Conservation (phyloP, 225 moss, liverwort and hornwort species). For the Asterella californica region DNA sequence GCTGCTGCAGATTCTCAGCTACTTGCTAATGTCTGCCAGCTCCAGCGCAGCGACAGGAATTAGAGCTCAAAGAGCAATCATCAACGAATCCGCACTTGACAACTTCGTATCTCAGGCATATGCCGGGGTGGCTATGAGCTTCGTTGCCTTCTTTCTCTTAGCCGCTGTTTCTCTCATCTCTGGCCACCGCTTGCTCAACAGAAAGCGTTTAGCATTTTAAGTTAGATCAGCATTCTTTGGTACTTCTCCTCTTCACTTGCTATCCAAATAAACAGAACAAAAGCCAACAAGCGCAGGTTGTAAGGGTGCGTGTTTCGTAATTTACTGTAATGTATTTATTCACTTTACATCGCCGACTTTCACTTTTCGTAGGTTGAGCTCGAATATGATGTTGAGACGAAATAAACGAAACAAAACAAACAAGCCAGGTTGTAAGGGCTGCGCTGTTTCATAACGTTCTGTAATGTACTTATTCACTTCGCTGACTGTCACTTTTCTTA, state of each 20-base stretch:
- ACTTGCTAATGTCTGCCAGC: slow-evolving; percentile 41
- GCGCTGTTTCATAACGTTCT: not conserved
- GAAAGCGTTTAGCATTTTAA: slow-evolving; percentile 11
- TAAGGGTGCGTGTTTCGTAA: not conserved
- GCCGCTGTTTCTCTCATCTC: slow-evolving; percentile 26
- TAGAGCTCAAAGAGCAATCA: not conserved
- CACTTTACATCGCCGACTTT: not conserved
- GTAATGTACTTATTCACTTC: not conserved
- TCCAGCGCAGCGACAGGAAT: slow-evolving; percentile 40
- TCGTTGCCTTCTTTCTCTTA: slow-evolving; percentile 35
- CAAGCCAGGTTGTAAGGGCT: not conserved
- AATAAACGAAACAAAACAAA: not conserved
- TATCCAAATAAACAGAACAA: not conserved
- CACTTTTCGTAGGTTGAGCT: not conserved
- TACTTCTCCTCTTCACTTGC: not conserved
- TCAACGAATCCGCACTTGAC: not conserved
- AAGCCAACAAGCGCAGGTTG: not conserved
- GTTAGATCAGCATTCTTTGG: not conserved
- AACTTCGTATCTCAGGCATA: slow-evolving; percentile 22
- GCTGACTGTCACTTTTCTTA: not conserved
- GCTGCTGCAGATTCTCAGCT: slow-evolving; percentile 35
- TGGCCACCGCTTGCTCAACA: slow-evolving; percentile 4
- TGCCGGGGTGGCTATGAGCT: slow-evolving; percentile 32
- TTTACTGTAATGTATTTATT: not conserved
- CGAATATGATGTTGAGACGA: not conserved